Percentiles rank a stretch among this genome's conserved stretches.
Conservation (phyloP, 164 flowering plant species). For the Tetracentron sinense region DNA sequence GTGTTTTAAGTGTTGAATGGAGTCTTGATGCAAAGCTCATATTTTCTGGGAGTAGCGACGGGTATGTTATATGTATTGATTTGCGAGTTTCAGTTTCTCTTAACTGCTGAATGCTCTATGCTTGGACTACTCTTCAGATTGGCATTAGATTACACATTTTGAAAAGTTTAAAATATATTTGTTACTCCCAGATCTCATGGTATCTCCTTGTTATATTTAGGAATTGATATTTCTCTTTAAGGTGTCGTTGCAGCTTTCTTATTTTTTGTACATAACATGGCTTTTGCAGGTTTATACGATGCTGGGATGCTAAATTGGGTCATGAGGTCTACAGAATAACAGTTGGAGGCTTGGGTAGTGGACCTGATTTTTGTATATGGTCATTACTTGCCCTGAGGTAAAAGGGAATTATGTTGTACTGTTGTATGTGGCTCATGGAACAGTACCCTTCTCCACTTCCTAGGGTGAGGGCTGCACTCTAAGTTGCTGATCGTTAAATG, state of each 20-base stretch:
- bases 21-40: constrained; percentile 60
- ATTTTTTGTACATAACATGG: background rate
- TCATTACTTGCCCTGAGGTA: constrained; percentile 85
- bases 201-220: background rate
- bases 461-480: background rate
- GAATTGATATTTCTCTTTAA: background rate
- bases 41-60: constrained; percentile 92
- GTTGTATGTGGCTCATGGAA: background rate
- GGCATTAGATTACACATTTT: no score
- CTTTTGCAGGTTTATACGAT: constrained; percentile 66
- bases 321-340: constrained; percentile 85
- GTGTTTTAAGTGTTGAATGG: constrained; percentile 83
- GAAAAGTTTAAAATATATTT: no score
- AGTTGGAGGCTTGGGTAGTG: constrained; percentile 67
- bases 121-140: no score
- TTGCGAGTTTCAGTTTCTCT: background rate
- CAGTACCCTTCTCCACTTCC: background rate
- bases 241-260: background rate
- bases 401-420: background rate
- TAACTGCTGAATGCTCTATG: background rate
- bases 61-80: constrained; percentile 49
- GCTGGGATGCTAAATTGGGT: constrained; percentile 70
- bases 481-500: constrained; percentile 4
- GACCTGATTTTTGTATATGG: constrained; percentile 80
- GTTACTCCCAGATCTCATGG: background rate